phyloP scores from a whole-genome alignment of 2,329 filamentous ascomycete genomes.

The Cladorrhinum sp. region DNA sequence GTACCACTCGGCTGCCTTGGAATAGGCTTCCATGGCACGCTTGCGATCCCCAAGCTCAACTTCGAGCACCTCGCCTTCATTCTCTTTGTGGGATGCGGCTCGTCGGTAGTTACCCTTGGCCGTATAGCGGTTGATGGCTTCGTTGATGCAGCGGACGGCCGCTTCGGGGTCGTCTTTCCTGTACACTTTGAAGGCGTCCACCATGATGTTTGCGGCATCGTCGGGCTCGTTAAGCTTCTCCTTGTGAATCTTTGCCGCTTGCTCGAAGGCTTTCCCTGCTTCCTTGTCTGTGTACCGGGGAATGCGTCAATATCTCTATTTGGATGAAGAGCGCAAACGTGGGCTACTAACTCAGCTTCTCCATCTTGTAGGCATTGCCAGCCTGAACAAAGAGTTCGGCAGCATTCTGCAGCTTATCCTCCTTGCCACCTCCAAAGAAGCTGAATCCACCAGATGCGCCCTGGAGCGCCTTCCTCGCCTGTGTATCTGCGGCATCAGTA shows the following conservation, averaged over 20 bases:
- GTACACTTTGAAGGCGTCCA: constrained; percentile 95
- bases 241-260: constrained; percentile 76
- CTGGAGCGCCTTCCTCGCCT: constrained; percentile 84
- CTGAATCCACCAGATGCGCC: constrained; percentile 78
- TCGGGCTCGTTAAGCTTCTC: constrained; percentile 84
- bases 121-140: constrained; percentile 83
- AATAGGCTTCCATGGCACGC: constrained; percentile 77
- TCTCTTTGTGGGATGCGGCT: constrained; percentile 87
- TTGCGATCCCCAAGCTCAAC: constrained; percentile 74
- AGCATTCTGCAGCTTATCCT: constrained; percentile 87
- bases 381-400: constrained; percentile 85
- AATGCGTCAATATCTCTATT: constrained; percentile 4
- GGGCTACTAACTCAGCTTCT: constrained; percentile 65
- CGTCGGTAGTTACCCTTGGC: constrained; percentile 85
- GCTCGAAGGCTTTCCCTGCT: constrained; percentile 82
- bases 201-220: constrained; percentile 82
- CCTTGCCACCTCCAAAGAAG: constrained; percentile 80
- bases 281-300: constrained; percentile 62
- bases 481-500: constrained; percentile 22
- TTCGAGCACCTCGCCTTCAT: constrained; percentile 82
- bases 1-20: constrained; percentile 84
- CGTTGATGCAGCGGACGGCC: constrained; percentile 74
- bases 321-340: neutral
- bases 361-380: constrained; percentile 86
- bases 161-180: constrained; percentile 79